Evolutionary conservation across 352 stramenopile genomes (phyloP), one percentile per base, ranked within the genome.

Genomic region (Globisporangium solare): DNA sequence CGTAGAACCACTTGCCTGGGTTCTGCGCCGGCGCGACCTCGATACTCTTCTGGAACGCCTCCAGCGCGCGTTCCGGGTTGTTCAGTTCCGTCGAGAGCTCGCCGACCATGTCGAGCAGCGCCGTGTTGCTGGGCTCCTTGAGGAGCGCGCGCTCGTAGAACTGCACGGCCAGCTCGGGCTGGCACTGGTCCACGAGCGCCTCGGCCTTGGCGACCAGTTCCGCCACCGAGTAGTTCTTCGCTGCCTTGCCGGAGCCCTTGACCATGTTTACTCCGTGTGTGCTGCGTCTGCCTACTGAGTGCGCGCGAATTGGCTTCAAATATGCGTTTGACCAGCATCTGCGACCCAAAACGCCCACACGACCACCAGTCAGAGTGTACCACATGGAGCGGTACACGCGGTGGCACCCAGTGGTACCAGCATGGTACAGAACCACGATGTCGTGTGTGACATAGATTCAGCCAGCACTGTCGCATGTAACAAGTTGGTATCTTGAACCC

Each of bases 171-270:
- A 94, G 59, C 51, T 94, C 86, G 6, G 84, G 83, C 56, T 95
- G 81, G 63, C 79, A 93, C 54, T 91, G 75, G 60, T 94, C 86
- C 66, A 96, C 79, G 18, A 96, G 63, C 56, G 66, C 62, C 69
- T 96, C 83, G 52, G 79, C 86, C 67, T 94, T 94, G 63, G 81
- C 73, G 49, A 94, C 73, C 46, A 96, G 64, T 60, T 92, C 79
- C 10, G 68, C 79, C 37, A 78, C 84, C 48, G 76, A 76, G 66
- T 73, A 92, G 47, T 76, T 65, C 52, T 42, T 61, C 20, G 56
- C 56, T 43, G 59, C 58, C 60, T 70, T 70, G 52, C 50, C 43
- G 47, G 49, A 47, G 53, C 54, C 60, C 67, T 75, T 78, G 47
- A 68, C 64, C 67, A 75, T 73, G 22, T 15, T 17, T 35, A 17